Base-by-base conservation (phyloP, 2,329 filamentous ascomycete species). In the Alternaria triticina region DNA sequence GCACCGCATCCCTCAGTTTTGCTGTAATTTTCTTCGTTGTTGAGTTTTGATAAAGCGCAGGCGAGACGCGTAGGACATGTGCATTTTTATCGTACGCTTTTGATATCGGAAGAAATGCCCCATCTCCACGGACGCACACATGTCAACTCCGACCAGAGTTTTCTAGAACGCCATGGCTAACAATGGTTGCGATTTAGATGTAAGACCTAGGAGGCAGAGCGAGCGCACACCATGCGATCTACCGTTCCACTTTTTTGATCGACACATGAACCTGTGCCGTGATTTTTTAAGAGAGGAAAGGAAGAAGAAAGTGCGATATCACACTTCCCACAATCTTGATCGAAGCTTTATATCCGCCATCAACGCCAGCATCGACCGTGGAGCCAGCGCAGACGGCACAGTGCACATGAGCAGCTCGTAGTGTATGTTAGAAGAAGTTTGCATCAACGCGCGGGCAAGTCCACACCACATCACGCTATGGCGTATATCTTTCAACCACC, bases 281-380 rank as follows among this genome's bases (percentile, higher is more conserved):
- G n/a, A n/a, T n/a, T n/a, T n/a, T 33, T 30, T 11, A 6, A 33
- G 12, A 6, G 7, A 6, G 3, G 6, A 4, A 8, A 15, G 33
- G 8, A 40, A 40, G 4, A 40, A 17, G 4, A 40, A 5, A 0
- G 15, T n/a, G 15, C 2, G 33, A 17, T 0, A 40, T 17, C 33
- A 36, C 8, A 17, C 33, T 40, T 40, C 36, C 0, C n/a, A 10
- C n/a, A 3, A 6, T 6, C 36, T 2, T 9, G 15, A 40, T 17
- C 36, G n/a, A 11, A 40, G 36, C n/a, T 40, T 10, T 40, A 17
- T 40, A 40, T 3, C 36, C 9, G 9, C 9, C 36, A 40, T 40
- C 36, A 3, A 17, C n/a, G 0, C n/a, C 1, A 40, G 15, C 0
- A 8, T 17, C 9, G 15, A 2, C 7, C 8, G 2, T 40, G 6